Evolutionary conservation across 805 yeast species (phyloP).

Genomic region (Saccharomycopsis lassenensis): DNA sequence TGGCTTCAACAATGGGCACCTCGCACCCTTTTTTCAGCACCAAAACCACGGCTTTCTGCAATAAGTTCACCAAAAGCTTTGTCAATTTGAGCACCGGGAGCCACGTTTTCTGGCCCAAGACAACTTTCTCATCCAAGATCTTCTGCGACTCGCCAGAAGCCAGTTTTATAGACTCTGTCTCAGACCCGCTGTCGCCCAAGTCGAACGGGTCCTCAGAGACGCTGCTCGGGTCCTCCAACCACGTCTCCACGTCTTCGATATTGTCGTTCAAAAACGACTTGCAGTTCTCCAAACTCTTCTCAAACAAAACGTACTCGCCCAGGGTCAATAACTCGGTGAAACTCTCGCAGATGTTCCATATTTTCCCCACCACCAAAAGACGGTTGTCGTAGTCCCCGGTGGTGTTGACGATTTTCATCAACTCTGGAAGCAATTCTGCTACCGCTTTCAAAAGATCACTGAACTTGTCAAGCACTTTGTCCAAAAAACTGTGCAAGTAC

Average conservation of each 20-base stretch:
- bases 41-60: too few relatives aligned
- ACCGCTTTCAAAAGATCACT: constrained; percentile 25
- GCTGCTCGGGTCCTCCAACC: constrained; percentile 50
- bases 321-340: too few relatives aligned
- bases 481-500: neutral
- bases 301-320: too few relatives aligned
- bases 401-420: too few relatives aligned
- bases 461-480: constrained; percentile 20
- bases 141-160: constrained; percentile 23
- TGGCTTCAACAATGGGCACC: too few relatives aligned
- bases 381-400: constrained; percentile 27
- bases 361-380: constrained; percentile 49
- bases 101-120: constrained; percentile 39
- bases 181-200: constrained; percentile 25
- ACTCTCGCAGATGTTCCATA: constrained; percentile 60
- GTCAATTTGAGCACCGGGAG: too few relatives aligned
- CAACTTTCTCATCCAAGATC: constrained; percentile 27
- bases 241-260: constrained; percentile 53
- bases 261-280: constrained; percentile 61
- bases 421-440: constrained; percentile 18
- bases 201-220: constrained; percentile 45
- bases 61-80: too few relatives aligned
- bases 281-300: too few relatives aligned
- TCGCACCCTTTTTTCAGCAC: too few relatives aligned
- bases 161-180: constrained; percentile 21